Evolutionary conservation across 2,329 filamentous ascomycete species (phyloP), one percentile per base, ranked within the genome.

Genomic region (Macrophomina tecta): DNA sequence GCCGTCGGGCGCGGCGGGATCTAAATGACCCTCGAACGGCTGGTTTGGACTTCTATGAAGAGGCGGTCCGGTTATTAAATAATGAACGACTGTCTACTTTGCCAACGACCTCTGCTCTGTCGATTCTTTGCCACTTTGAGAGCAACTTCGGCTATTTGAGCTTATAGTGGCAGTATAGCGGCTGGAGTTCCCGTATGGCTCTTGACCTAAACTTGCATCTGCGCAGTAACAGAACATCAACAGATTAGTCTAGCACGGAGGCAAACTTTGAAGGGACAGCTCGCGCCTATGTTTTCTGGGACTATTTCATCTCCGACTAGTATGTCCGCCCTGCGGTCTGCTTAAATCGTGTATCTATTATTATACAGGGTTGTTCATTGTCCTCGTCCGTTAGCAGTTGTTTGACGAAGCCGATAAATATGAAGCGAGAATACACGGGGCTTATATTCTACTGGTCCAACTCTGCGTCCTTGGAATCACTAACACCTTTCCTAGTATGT

Each of bases 281-380:
- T 9, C 45, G 68, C 18, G 32, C 48, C 4, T 69, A 70, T 66
- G 67, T 68, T 14, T 71, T 71, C 45, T 71, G 70, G 70, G 69
- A 69, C 16, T 64, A 65, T 42, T 71, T 71, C 46, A 65, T 69
- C 52, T 34, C 69, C 12, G 70, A 71, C 48, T 69, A 71, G 70
- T 71, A 67, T 62, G 69, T 65, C 14, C 7, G 8, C 16, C 45
- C 45, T 36, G 36, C 58, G 30, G n/a, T 51, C 18, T 18, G 18
- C 18, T 18, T 18, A 18, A 18, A 18, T 18, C 18, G 18, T 18
- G 18, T 18, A 18, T 18, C 18, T 18, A 18, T 18, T 18, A 18
- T 18, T 18, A 18, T 18, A 18, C 18, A 1, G 18, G 18, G 18
- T 18, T 18, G 18, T 18, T 18, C 18, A 18, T 18, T 18, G 18